Base-by-base conservation (phyloP, 164 flowering plant genomes). In the Liriodendron chinense region DNA sequence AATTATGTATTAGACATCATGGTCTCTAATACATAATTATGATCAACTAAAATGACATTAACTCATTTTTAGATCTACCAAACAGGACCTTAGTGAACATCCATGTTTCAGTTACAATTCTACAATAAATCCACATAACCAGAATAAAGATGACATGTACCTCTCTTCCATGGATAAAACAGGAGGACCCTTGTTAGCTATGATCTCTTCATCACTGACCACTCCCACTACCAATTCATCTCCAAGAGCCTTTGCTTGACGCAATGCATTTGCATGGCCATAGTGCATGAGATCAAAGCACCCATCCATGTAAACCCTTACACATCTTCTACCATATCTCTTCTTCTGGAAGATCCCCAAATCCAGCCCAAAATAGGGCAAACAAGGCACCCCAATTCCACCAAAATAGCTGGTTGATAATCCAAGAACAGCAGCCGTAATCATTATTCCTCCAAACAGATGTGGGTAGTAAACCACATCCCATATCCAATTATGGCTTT, bases 211-310 rank as follows among this genome's bases (percentile, higher is more conserved):
- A 62, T 94, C 98, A 72, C 95, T 92, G 3, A 92, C 95, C 70
- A 94, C 89, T 61, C 96, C 98, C 66, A 94, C 97, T 25, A 94
- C 90, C 86, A 94, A 78, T 77, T 87, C 89, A 85, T 94, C 95
- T n/a, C 98, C 98, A 70, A 94, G 74, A 25, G 92, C 91, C 79
- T 86, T 91, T 10, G 98, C 98, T 79, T 94, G 97, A 76, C 98
- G 82, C 86, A 94, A 70, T 0, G 98, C 98, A 78, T 94, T 94
- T 57, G 92, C 93, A 79, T 94, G 98, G 34, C 98, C 98, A 74
- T 89, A 94, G 74, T 94, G 98, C 98, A 94, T 94, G 62, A 94
- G 89, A 84, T 94, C 97, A 73, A 92, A 94, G 72, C 98, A 94
- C 0, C 96, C 98, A 83, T 94, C 98, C 95, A 94, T 92, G 73